Evolutionary conservation across 176 grass and related monocot genomes (phyloP).

Genomic region (Cenchrus fungigraminus): DNA sequence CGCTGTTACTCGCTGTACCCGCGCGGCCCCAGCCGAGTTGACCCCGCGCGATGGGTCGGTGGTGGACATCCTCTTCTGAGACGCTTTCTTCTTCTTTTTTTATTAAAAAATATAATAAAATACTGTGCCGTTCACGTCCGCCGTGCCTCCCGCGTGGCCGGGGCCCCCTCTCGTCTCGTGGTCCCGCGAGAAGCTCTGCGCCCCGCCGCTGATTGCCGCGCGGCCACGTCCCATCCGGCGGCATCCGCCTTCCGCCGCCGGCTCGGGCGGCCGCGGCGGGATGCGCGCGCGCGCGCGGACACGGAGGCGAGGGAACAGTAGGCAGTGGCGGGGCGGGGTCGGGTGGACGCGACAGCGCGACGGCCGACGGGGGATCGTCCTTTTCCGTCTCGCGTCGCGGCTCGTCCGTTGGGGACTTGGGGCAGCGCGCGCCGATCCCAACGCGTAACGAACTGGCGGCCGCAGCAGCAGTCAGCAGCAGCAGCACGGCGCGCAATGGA

Average conservation of each 20-base stretch:
- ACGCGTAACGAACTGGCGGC: constrained; percentile 39
- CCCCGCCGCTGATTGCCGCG: neutral
- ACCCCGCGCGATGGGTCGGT: neutral
- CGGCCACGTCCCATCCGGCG: constrained; percentile 31
- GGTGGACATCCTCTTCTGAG: neutral
- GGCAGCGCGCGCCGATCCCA: constrained; percentile 37
- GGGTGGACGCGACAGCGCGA: neutral
- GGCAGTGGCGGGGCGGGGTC: neutral
- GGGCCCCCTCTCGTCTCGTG: constrained; percentile 14
- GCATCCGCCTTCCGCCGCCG: neutral
- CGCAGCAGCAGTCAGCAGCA: neutral
- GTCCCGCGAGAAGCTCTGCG: constrained; percentile 11
- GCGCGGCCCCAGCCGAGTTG: constrained; percentile 39
- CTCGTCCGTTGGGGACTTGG: neutral
- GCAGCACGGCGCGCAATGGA: no score
- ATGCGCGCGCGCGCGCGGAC: neutral
- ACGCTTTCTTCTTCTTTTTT: neutral
- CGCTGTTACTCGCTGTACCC: constrained; percentile 43
- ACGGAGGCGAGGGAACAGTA: constrained; percentile 34
- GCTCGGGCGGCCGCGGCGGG: neutral
- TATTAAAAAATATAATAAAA: no score
- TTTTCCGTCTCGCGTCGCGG: neutral
- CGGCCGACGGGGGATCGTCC: no score
- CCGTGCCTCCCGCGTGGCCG: constrained; percentile 31
- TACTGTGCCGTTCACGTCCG: constrained; percentile 21